Conservation (phyloP, 1,284 basidiomycete species). For the Moesziomyces sp. region DNA sequence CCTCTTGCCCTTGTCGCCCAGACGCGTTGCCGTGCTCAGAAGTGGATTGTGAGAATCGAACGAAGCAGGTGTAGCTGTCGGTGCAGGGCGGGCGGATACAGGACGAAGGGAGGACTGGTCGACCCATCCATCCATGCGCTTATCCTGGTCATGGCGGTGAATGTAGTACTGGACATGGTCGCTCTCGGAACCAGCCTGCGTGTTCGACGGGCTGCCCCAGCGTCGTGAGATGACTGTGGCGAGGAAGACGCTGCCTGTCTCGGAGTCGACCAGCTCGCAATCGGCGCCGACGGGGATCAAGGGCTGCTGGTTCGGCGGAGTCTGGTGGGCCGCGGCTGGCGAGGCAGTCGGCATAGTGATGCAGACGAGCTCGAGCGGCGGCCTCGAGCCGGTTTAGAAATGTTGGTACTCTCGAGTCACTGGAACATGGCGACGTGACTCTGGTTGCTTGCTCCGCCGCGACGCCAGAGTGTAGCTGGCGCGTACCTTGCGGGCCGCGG, state of each 20-base stretch:
- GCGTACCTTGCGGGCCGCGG: neutral
- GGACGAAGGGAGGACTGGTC: constrained; percentile 22
- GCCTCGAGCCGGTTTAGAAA: neutral
- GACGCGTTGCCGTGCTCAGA: constrained; percentile 1
- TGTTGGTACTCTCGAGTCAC: neutral
- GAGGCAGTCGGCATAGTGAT: constrained; percentile 15
- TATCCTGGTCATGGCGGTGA: constrained; percentile 43
- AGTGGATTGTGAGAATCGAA: neutral
- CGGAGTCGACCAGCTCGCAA: constrained; percentile 31
- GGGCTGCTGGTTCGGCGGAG: neutral
- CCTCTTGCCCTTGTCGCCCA: constrained; percentile 31
- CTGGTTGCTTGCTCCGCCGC: neutral
- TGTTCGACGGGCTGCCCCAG: constrained; percentile 27
- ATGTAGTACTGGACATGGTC: constrained; percentile 40
- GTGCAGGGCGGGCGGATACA: neutral
- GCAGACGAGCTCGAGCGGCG: neutral
- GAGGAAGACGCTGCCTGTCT: constrained; percentile 2
- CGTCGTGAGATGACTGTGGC: constrained; percentile 32
- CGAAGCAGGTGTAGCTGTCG: neutral
- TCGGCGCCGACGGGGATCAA: constrained; percentile 27
- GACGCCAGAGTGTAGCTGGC: neutral
- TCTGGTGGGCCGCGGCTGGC: constrained; percentile 10
- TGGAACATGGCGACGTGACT: neutral
- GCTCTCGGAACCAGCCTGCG: constrained; percentile 10
- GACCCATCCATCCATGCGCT: constrained; percentile 45